Percentiles rank a stretch among this genome's conserved stretches.
Conservation (phyloP, 2,329 filamentous ascomycete species). For the Alternaria infectoria region DNA sequence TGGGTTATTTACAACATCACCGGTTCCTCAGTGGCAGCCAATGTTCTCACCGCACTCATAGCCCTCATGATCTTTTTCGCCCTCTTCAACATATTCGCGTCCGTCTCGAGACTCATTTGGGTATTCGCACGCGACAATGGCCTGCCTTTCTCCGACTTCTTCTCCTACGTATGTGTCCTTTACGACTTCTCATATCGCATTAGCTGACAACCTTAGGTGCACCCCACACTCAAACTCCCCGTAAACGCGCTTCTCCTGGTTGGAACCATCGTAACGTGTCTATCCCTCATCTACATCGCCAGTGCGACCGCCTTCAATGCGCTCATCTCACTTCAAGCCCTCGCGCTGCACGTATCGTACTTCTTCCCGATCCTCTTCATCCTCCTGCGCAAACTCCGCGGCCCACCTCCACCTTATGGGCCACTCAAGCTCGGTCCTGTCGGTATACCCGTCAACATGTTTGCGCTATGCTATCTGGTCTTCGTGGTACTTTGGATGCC, state of each 20-base stretch:
- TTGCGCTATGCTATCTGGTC: constrained; percentile 30
- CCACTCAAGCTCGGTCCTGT: constrained; percentile 36
- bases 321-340: constrained; percentile 39
- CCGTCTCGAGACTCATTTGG: constrained; percentile 58
- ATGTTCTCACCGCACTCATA: constrained; percentile 49
- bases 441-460: constrained; percentile 34
- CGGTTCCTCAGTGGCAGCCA: constrained; percentile 49
- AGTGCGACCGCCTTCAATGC: constrained; percentile 46
- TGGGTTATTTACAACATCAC: constrained; percentile 52
- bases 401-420: constrained; percentile 29
- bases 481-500: constrained; percentile 41
- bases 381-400: constrained; percentile 25
- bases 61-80: constrained; percentile 49
- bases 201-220: constrained; percentile 21
- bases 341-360: constrained; percentile 44
- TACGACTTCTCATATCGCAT: no score
- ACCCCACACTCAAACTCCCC: constrained; percentile 35
- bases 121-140: constrained; percentile 58
- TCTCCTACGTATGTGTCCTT: constrained; percentile 35
- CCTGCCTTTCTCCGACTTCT: constrained; percentile 46
- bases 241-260: constrained; percentile 33
- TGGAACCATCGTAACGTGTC: constrained; percentile 37
- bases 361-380: constrained; percentile 40
- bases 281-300: constrained; percentile 41
- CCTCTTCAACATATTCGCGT: constrained; percentile 54